Base-by-base conservation (phyloP, 345 rosid species). In the Angophora floribunda region DNA sequence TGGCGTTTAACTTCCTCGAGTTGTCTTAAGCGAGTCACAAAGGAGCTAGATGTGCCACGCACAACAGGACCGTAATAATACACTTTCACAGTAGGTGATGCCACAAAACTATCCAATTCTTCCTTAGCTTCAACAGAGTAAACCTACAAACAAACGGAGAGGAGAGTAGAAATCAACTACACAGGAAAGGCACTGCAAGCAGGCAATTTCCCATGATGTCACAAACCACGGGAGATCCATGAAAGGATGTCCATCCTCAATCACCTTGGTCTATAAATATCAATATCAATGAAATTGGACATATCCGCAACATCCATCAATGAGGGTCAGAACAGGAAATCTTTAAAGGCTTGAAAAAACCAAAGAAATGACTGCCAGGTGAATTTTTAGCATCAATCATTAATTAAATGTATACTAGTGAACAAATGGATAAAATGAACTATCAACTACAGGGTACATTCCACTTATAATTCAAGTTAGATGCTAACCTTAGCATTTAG, bases 401-500 rank as follows among this genome's bases (percentile, higher is more conserved):
- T 75, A 75, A 2, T 1, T 75, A 75, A 24, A 36, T 19, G 24
- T 9, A 75, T 21, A 36, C 82, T 1, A 1, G 26, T 55, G 17
- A 90, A 85, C 75, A 44, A 24, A 36, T 26, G 49, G 84, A 88
- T 86, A 59, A 0, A 89, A 65, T 28, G 45, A 22, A 82, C 52
- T 55, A 88, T 63, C 52, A 59, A 49, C 14, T 12, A 75, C 13
- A 21, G 85, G 85, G n/a, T 87, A 87, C 9, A 67, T 75, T 19
- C 49, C 41, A 75, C 49, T 75, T 75, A 75, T 19, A 82, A 63
- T 53, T 88, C 86, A 89, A 89, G 86, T 67, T 53, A 82, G 85
- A 45, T 86, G 70, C 95, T 86, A 89, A 97, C 99, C 99, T 96
- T 97, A 89, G 99, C 99, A 90, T 96, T 87, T 88, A 97, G 98